phyloP scores from a whole-genome alignment of 1,284 basidiomycete species.

The Moesziomyces antarcticus region DNA sequence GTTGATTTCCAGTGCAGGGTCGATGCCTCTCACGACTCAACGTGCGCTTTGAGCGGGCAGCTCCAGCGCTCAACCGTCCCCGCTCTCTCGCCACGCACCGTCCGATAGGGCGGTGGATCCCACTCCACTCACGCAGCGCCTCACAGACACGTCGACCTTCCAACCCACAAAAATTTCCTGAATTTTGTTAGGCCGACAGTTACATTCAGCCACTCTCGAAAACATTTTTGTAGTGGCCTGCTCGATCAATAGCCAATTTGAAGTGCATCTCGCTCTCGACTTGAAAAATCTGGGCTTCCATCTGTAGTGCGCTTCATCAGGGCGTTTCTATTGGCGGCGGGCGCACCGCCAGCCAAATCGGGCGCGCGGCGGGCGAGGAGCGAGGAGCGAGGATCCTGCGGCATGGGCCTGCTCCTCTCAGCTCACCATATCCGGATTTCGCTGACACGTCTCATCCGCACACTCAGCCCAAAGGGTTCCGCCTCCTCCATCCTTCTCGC shows the following conservation, averaged over 20 bases:
- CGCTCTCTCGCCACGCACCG: no score
- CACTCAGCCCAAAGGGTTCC: slow-evolving; percentile 6
- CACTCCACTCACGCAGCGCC: background rate
- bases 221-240: no score
- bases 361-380: background rate
- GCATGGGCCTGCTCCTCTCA: slow-evolving; percentile 18
- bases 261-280: background rate
- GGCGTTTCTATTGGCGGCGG: slow-evolving; percentile 2
- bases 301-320: no score
- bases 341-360: slow-evolving; percentile 16
- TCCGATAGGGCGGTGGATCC: background rate
- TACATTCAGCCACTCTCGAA: no score
- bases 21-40: background rate
- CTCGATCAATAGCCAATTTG: background rate
- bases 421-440: slow-evolving; percentile 17
- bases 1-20: slow-evolving; percentile 4
- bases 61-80: no score
- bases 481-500: slow-evolving; percentile 9
- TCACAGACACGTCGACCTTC: slow-evolving; percentile 2
- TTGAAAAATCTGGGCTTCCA: no score
- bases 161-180: no score
- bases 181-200: background rate
- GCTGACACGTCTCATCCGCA: slow-evolving; percentile 26
- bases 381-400: slow-evolving; percentile 1
- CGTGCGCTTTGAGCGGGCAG: no score